Evolutionary conservation across 2,329 filamentous ascomycete genomes (phyloP).

Genomic region (Sclerotiophoma versabilis): DNA sequence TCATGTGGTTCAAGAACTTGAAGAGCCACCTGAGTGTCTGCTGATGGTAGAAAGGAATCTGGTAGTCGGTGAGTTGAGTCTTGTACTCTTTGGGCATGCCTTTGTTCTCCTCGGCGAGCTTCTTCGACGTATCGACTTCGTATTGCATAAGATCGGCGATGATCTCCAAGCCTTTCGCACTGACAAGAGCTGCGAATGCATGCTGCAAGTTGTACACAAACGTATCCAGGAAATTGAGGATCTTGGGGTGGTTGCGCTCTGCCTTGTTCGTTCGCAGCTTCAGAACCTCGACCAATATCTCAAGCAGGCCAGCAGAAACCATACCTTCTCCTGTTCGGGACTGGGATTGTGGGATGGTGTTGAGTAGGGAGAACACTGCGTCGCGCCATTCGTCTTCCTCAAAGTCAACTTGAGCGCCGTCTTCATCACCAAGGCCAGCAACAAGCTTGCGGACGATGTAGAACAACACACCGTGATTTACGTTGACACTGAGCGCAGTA

Average conservation of each 20-base stretch:
- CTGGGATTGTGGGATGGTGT: constrained; percentile 75
- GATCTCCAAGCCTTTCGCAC: constrained; percentile 83
- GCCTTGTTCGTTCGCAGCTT: constrained; percentile 82
- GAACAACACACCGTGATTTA: constrained; percentile 93
- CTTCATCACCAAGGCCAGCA: constrained; percentile 70
- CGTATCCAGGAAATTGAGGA: constrained; percentile 86
- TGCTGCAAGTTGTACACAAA: constrained; percentile 86
- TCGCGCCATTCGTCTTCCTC: constrained; percentile 91
- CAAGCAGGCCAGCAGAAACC: constrained; percentile 86
- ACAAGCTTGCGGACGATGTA: constrained; percentile 93
- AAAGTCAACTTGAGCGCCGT: constrained; percentile 60
- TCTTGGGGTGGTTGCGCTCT: constrained; percentile 81
- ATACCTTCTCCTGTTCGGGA: constrained; percentile 81
- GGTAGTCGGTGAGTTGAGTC: constrained; percentile 87
- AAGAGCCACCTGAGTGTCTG: constrained; percentile 92
- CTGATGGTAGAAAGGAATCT: constrained; percentile 91
- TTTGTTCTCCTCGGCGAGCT: constrained; percentile 69
- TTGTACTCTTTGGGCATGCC: constrained; percentile 76
- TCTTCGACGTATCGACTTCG: constrained; percentile 75
- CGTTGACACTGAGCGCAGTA: constrained; percentile 90
- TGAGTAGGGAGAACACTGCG: constrained; percentile 84
- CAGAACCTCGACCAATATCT: constrained; percentile 87
- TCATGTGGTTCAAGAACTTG: constrained; percentile 96
- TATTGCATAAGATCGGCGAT: constrained; percentile 86
- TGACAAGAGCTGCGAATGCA: constrained; percentile 83